Conservation (phyloP, 495 filamentous ascomycete species). For the Lepraria neglecta region DNA sequence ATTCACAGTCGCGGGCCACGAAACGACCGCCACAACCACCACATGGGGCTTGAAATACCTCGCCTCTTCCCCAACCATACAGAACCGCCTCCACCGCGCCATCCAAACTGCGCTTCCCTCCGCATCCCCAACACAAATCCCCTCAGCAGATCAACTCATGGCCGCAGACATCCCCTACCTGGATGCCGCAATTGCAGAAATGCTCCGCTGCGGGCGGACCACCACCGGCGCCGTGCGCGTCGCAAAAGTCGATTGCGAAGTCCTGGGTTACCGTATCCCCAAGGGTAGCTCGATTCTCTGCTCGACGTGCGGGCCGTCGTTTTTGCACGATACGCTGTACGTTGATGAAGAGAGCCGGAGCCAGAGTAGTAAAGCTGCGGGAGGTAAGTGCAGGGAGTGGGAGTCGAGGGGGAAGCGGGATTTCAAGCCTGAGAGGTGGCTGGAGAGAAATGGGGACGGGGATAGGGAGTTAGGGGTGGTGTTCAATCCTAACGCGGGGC, state of each 20-base stretch:
- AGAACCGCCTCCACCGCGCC: slow-evolving; percentile 28
- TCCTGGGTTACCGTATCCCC: slow-evolving; percentile 33
- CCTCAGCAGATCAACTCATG: slow-evolving; percentile 28
- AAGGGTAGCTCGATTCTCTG: slow-evolving; percentile 32
- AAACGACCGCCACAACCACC: slow-evolving; percentile 25
- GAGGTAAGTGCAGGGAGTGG: slow-evolving; percentile 22
- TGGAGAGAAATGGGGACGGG: slow-evolving; percentile 17
- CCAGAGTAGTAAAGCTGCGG: slow-evolving; percentile 23
- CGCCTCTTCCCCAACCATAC: slow-evolving; percentile 27
- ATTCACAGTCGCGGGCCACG: not conserved
- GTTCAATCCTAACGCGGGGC: slow-evolving; percentile 7
- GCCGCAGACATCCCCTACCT: slow-evolving; percentile 33
- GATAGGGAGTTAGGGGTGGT: not conserved
- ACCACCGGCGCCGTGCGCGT: slow-evolving; percentile 24
- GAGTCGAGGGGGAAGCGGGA: slow-evolving; percentile 25
- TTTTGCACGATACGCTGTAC: slow-evolving; percentile 16
- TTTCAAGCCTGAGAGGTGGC: slow-evolving; percentile 34
- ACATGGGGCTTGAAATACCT: slow-evolving; percentile 37
- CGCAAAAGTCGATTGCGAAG: slow-evolving; percentile 27
- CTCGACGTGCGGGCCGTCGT: slow-evolving; percentile 22
- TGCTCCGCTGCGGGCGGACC: slow-evolving; percentile 25
- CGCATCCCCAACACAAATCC: slow-evolving; percentile 17
- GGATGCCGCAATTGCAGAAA: slow-evolving; percentile 37
- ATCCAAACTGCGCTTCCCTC: slow-evolving; percentile 24
- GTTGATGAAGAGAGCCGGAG: slow-evolving; percentile 31